Conservation (phyloP, 2,329 filamentous ascomycete genomes). For the Penicillium capsulatum region DNA sequence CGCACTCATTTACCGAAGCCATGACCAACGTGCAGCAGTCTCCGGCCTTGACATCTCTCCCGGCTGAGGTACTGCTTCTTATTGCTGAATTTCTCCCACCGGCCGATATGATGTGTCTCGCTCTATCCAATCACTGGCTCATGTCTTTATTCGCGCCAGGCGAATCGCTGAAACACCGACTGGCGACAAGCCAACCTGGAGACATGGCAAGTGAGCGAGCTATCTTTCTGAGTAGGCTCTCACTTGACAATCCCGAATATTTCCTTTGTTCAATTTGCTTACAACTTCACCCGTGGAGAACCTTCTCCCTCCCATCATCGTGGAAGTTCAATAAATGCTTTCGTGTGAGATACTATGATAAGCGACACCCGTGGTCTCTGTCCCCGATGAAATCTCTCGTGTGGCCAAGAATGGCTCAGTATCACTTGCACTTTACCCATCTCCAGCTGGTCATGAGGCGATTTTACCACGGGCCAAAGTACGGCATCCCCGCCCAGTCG, state of each 20-base stretch:
- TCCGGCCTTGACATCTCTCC: neutral
- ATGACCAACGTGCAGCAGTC: neutral
- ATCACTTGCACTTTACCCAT: constrained; percentile 5
- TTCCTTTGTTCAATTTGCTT: constrained; percentile 9
- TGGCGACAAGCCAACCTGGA: neutral
- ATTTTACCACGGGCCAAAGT: constrained; percentile 4
- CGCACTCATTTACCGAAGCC: too few relatives aligned
- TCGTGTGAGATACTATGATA: neutral
- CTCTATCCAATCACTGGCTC: neutral
- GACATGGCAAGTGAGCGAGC: constrained; percentile 1
- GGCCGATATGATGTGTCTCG: constrained; percentile 1
- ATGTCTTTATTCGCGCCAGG: neutral
- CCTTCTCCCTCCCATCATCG: neutral
- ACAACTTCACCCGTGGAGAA: constrained; percentile 8
- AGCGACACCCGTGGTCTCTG: neutral
- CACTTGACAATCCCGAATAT: constrained; percentile 6
- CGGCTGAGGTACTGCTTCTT: neutral
- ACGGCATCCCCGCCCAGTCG: constrained; percentile 5
- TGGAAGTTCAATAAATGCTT: neutral
- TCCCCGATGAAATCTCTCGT: neutral
- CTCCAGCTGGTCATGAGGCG: constrained; percentile 9
- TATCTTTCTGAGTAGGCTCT: constrained; percentile 3
- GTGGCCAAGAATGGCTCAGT: neutral
- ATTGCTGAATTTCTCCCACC: neutral
- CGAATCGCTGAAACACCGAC: neutral